Conservation (phyloP, 805 yeast genomes). For the Wickerhamiella sergipiensis region DNA sequence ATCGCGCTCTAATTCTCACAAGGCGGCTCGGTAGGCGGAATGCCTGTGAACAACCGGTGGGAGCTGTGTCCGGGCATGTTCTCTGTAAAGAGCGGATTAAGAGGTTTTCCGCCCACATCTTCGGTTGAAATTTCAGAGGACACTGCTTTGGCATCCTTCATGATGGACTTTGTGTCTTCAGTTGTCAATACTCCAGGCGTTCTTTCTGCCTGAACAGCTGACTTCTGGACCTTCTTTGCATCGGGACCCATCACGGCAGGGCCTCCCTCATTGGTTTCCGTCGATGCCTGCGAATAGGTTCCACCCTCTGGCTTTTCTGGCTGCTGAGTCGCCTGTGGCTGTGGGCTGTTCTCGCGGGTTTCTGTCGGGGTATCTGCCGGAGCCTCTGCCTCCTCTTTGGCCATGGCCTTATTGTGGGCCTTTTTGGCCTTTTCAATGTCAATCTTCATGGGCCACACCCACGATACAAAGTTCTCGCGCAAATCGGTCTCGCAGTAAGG, state of each 20-base stretch:
- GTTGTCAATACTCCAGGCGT: neutral
- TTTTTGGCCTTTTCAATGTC: neutral
- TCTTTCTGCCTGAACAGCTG: neutral
- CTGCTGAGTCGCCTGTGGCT: neutral
- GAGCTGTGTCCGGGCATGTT: slow-evolving; percentile 3
- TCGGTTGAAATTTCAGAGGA: neutral
- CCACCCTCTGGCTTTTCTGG: neutral
- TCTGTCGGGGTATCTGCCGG: too few species aligned
- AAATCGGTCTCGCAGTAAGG: slow-evolving; percentile 14
- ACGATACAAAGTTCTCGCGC: slow-evolving; percentile 6
- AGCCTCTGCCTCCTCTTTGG: neutral
- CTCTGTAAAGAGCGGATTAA: slow-evolving; percentile 2
- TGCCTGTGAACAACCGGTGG: neutral
- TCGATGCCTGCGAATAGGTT: too few species aligned
- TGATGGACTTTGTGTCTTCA: neutral
- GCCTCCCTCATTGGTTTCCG: neutral
- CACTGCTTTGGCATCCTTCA: neutral
- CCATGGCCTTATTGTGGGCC: neutral
- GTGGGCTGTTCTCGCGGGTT: neutral
- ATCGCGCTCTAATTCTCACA: neutral
- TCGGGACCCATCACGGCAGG: neutral
- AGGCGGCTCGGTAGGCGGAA: neutral
- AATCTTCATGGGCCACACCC: slow-evolving; percentile 1
- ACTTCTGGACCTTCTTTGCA: neutral
- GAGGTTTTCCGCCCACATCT: neutral